Evolutionary conservation across 108 stramenopile genomes (phyloP).

Genomic region (Cylindrotheca fusiformis): DNA sequence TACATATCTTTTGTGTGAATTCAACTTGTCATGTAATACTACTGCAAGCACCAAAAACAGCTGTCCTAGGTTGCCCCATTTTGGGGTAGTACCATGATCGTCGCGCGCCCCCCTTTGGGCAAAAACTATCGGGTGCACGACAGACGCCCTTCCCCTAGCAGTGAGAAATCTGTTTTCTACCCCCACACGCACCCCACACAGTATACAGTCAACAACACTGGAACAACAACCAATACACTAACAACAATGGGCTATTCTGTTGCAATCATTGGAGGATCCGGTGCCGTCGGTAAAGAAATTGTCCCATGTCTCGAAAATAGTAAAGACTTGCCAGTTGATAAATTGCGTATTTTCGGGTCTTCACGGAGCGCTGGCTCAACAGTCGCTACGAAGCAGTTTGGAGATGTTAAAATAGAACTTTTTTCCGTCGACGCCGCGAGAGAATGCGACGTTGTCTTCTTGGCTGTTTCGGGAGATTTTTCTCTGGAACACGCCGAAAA

Average conservation of each 20-base stretch:
- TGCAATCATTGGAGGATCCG: constrained; percentile 95
- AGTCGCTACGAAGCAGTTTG: constrained; percentile 74
- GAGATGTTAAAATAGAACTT: constrained; percentile 81
- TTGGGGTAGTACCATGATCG: no score
- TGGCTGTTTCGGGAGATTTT: constrained; percentile 91
- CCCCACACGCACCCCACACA: no score
- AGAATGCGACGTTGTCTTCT: constrained; percentile 88
- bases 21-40: no score
- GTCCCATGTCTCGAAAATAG: constrained; percentile 69
- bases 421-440: constrained; percentile 67
- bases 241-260: constrained; percentile 55
- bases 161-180: no score
- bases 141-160: no score
- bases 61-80: no score
- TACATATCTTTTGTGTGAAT: no score
- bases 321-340: constrained; percentile 57
- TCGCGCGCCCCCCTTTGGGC: no score
- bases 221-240: background rate
- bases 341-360: constrained; percentile 85
- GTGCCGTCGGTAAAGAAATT: constrained; percentile 98
- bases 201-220: background rate
- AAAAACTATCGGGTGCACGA: no score
- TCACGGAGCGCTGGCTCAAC: constrained; percentile 80
- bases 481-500: constrained; percentile 73
- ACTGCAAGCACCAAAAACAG: no score